Conservation (phyloP, 805 yeast genomes). For the Yarrowia phangngaensis region DNA sequence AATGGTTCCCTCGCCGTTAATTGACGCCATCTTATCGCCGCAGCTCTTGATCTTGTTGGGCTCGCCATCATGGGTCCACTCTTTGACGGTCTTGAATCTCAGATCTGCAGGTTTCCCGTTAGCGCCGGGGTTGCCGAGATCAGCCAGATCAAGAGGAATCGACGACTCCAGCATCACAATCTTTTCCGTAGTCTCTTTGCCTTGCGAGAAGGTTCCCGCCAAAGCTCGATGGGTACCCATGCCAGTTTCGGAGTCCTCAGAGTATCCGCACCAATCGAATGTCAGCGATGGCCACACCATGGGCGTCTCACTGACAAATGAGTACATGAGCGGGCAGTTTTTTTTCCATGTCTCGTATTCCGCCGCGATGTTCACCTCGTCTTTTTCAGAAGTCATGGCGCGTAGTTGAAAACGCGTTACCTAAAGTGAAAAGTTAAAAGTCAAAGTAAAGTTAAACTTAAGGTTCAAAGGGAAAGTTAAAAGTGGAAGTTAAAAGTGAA, state of each 20-base stretch:
- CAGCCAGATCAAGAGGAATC: slow-evolving; percentile 8
- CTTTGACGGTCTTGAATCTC: slow-evolving; percentile 38
- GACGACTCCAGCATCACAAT: slow-evolving; percentile 1
- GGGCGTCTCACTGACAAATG: slow-evolving; percentile 51
- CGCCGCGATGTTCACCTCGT: not conserved
- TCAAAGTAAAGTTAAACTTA: too few species aligned
- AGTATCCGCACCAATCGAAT: slow-evolving; percentile 46
- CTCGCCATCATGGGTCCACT: slow-evolving; percentile 64
- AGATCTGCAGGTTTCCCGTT: not conserved
- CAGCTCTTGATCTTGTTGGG: slow-evolving; percentile 57
- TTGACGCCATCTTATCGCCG: slow-evolving; percentile 50
- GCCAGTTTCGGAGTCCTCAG: not conserved
- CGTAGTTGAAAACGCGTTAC: too few species aligned
- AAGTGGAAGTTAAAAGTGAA: too few species aligned
- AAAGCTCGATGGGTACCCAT: slow-evolving; percentile 34
- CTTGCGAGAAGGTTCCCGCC: slow-evolving; percentile 50
- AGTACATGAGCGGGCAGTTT: slow-evolving; percentile 57
- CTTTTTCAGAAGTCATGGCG: too few species aligned
- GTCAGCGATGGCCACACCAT: slow-evolving; percentile 60
- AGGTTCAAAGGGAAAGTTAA: too few species aligned
- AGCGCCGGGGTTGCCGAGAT: not conserved
- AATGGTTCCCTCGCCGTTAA: slow-evolving; percentile 44
- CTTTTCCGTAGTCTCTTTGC: slow-evolving; percentile 1
- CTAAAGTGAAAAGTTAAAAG: too few species aligned
- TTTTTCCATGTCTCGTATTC: slow-evolving; percentile 63